Evolutionary conservation across 345 rosid species (phyloP).

Genomic region (Viola odorata): DNA sequence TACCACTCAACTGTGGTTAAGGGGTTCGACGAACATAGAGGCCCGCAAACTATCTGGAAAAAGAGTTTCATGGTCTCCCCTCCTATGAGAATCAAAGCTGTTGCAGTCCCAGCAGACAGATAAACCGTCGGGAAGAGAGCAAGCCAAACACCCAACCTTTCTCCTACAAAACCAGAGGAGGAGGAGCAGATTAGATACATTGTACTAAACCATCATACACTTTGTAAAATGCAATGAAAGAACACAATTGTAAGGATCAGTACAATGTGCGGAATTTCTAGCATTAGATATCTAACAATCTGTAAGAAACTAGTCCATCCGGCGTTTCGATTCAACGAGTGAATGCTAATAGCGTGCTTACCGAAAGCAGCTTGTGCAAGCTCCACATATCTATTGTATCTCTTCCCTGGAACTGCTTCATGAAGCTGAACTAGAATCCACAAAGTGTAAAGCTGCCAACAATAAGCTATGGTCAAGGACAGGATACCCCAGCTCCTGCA

Average conservation of each 20-base stretch:
- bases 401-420: slow-evolving; percentile 94
- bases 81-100: slow-evolving; percentile 83
- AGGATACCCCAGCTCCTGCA: slow-evolving; percentile 95
- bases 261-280: no score
- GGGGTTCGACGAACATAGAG: slow-evolving; percentile 78
- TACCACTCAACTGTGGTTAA: slow-evolving; percentile 95
- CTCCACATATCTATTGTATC: slow-evolving; percentile 93
- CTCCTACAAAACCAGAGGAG: slow-evolving; percentile 46
- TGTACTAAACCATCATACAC: no score
- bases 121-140: slow-evolving; percentile 93
- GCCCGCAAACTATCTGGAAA: slow-evolving; percentile 90
- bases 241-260: no score
- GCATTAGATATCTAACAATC: no score
- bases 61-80: slow-evolving; percentile 95
- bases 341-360: slow-evolving; percentile 17
- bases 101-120: slow-evolving; percentile 93
- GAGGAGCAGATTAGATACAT: no score
- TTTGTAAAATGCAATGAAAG: no score
- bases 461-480: slow-evolving; percentile 78
- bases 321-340: no score
- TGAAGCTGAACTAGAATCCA: slow-evolving; percentile 93
- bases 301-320: no score
- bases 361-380: slow-evolving; percentile 99
- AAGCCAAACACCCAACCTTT: slow-evolving; percentile 84
- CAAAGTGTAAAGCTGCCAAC: slow-evolving; percentile 91